Conservation (phyloP, 1,284 basidiomycete species). For the Malassezia slooffiae region DNA sequence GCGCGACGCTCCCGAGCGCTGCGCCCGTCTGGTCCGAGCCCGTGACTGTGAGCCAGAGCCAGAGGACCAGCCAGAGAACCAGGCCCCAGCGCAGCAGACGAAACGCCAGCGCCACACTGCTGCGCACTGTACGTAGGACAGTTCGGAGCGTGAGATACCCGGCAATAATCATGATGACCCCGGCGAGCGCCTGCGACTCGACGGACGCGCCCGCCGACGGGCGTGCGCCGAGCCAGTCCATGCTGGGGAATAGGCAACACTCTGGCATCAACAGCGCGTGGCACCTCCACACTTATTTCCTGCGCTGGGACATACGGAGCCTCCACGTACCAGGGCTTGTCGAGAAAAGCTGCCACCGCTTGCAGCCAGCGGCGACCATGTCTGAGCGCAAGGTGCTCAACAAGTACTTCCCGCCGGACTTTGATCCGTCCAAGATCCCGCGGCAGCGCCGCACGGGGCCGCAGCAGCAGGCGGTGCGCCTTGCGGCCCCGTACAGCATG, state of each 20-base stretch:
- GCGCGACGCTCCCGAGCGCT: not conserved
- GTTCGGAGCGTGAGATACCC: constrained; percentile 1
- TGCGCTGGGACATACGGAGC: too few species aligned
- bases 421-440: constrained; percentile 92
- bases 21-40: not conserved
- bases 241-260: too few species aligned
- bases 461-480: constrained; percentile 85
- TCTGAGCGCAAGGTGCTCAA: constrained; percentile 48
- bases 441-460: constrained; percentile 78
- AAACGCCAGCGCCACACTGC: constrained; percentile 3
- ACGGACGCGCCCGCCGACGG: too few species aligned
- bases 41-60: constrained; percentile 2
- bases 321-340: too few species aligned
- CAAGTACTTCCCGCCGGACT: constrained; percentile 59
- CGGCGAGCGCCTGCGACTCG: constrained; percentile 4
- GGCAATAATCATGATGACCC: not conserved
- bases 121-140: constrained; percentile 9
- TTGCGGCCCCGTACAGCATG: constrained; percentile 99
- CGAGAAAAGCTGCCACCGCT: too few species aligned
- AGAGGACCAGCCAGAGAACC: constrained; percentile 3
- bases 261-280: not conserved
- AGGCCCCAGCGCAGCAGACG: constrained; percentile 11
- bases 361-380: constrained; percentile 41
- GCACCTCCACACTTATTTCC: too few species aligned
- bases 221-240: too few species aligned